These are phyloP conservation scores for Rhizoctonia solani DNA, from an alignment of 1,284 basidiomycete genomes.

Conservation along the genomic window DNA sequence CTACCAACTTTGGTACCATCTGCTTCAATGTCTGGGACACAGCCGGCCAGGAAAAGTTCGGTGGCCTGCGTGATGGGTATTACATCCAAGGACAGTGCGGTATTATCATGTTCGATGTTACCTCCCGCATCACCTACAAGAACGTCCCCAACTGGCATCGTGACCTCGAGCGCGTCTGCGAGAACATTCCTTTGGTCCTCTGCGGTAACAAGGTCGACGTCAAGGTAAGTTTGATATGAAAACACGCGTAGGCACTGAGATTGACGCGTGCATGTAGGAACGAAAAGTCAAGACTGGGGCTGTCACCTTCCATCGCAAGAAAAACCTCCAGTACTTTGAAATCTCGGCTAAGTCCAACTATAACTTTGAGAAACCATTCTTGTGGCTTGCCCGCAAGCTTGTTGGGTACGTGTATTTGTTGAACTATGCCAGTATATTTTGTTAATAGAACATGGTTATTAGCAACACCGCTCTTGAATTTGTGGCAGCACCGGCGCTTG, in stretches of 20 bases:
- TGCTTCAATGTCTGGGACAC: constrained; percentile 99
- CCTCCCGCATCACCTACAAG: constrained; percentile 99
- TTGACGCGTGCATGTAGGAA: constrained; percentile 64
- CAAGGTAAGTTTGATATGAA: constrained; percentile 64
- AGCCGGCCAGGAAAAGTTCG: constrained; percentile 99
- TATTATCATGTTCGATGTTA: constrained; percentile 99
- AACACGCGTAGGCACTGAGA: not conserved
- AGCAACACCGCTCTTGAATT: constrained; percentile 92
- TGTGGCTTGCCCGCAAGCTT: constrained; percentile 98
- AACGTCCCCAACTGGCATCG: constrained; percentile 99
- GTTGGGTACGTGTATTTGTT: constrained; percentile 76
- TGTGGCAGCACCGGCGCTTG: constrained; percentile 94
- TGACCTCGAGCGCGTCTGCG: constrained; percentile 98
- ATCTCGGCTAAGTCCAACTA: constrained; percentile 99
- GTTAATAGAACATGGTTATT: constrained; percentile 18
- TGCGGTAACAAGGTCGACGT: constrained; percentile 99
- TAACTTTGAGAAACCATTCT: constrained; percentile 99
- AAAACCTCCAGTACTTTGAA: constrained; percentile 99
- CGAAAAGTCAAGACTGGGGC: constrained; percentile 99
- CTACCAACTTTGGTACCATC: constrained; percentile 98
- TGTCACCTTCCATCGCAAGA: constrained; percentile 99
- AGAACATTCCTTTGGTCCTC: constrained; percentile 98
- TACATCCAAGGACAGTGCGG: constrained; percentile 99
- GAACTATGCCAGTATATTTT: constrained; percentile 5
- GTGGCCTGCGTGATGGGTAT: constrained; percentile 96